Evolutionary conservation across 106 monocot genomes (phyloP), one percentile per base, ranked within the genome.

Genomic region (Dendrobium nobile): DNA sequence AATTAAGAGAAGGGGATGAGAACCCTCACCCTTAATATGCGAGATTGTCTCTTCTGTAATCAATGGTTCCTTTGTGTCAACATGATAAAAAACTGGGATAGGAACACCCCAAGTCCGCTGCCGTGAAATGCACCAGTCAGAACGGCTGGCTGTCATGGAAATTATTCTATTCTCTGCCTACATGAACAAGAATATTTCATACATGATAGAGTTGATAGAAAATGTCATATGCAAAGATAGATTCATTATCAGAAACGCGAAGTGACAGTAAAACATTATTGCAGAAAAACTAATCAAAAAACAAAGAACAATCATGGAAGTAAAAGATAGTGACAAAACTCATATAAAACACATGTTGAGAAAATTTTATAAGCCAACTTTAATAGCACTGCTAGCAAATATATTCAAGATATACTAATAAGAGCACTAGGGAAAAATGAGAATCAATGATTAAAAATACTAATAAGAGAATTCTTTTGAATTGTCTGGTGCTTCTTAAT

Each of bases 61-160:
- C 55, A 98, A 72, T 72, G 97, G 94, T 85, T 98, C 94, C 48
- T 92, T 91, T 47, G 97, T 85, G 47, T 87, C 79, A 6, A 91
- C 87, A 86, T 94, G 86, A 87, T 98, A 98, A 75, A 98, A 98
- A 45, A 94, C 97, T 59, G 97, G 97, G 81, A 98, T 98, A 20
- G 97, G 97, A 78, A 98, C 97, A 81, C 97, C 97, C 97, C 97
- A 98, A 51, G 86, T 92, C 81, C 97, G 92, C 88, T 98, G 97
- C 18, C 97, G 88, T 83, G 97, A 98, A 81, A 98, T 98, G 79
- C 97, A 98, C 97, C 97, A 98, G 80, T 98, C 97, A 77, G 97
- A 94, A 79, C 97, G 92, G 80, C 92, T 88, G 17, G 89, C 85
- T 73, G 91, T 92, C 97, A 98, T 98, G 78, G 97, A 88, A 86